Evolutionary conservation across 768 basidiomycete species (phyloP), one percentile per base, ranked within the genome.

Genomic region (Kwoniella pini): DNA sequence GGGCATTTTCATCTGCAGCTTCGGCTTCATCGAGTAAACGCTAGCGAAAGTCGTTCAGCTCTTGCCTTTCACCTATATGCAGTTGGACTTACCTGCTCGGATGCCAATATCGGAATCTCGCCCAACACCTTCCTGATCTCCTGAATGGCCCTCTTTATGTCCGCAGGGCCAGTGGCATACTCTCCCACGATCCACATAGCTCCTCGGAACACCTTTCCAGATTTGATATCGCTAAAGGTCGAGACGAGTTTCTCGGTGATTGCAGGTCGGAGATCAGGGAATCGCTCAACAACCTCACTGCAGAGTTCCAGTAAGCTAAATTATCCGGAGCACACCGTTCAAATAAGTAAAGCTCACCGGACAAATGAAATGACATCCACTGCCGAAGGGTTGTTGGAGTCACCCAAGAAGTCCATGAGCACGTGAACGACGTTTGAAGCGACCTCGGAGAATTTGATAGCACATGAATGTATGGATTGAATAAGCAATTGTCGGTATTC

Each of bases 131-230:
- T 86, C 56, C 93, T 82, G 43, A 97, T 82, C 77, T 91, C 89
- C 46, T 81, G 81, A 83, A 96, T 86, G 1, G 87, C 83, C 44
- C 79, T 82, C 60, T 86, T 82, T 62, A 97, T 90, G 60, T 90
- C 90, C 55, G 62, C 46, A 45, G 44, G 40, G 19, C 77, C 77
- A 6, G 76, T 68, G 38, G 90, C 87, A 69, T 98, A 99, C 80
- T 98, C 95, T 64, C 96, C 95, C n/a, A 97, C 83, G 65, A 98
- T 96, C 95, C 96, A 98, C 48, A 98, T 84, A 17, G 97, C 85
- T 6, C 95, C 96, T 4, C 93, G 87, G 83, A 90, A 97, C 22
- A 98, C 94, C 79, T 97, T 98, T 56, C 93, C 93, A 0, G 90
- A 93, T 79, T 93, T 93, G 80, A 97, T 91, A 63, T 91, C 90